Base-by-base conservation (phyloP, 108 stramenopile genomes). In the Parmales sp. region DNA sequence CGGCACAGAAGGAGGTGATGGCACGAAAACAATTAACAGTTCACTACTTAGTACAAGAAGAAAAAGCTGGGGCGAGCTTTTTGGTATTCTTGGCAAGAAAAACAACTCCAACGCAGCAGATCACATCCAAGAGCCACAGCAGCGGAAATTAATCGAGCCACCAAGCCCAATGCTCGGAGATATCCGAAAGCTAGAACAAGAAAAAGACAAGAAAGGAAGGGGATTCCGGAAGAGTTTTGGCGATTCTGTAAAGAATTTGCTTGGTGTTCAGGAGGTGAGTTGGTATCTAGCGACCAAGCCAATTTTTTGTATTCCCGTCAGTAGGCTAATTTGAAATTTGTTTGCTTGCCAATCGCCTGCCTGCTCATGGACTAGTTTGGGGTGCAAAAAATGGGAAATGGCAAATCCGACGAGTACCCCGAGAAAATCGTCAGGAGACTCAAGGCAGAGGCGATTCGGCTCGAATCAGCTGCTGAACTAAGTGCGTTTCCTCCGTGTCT, bases 11-110 rank as follows among this genome's bases (percentile, higher is more conserved):
- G 46, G 23, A n/a, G 46, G 23, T 13, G 46, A 48, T 3, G 22
- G 19, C 8, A 23, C 4, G 16, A 60, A 60, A 34, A 34, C 18
- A 6, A 3, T 19, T 2, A 34, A 28, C 16, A 3, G 54, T 26
- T 13, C 16, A 3, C 31, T 16, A 11, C 31, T 28, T 1, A 34
- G n/a, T 28, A 11, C 26, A 5, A 60, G 54, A 34, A 60, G 54
- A 34, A 60, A 20, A 29, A 60, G 54, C 54, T 60, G 54, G 54
- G 54, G 54, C 6, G 54, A 60, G 26, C n/a, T n/a, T n/a, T n/a
- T n/a, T n/a, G n/a, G 36, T 60, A 60, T 60, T 60, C 54, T 4
- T 60, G 26, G 54, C 31, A 34, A 11, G 36, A 34, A n/a, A n/a
- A n/a, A n/a, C n/a, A n/a, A n/a, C n/a, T n/a, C n/a, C n/a, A n/a